Evolutionary conservation across 139 green algal species (phyloP), one percentile per base, ranked within the genome.

Genomic region (Tetradesmus obliquus): DNA sequence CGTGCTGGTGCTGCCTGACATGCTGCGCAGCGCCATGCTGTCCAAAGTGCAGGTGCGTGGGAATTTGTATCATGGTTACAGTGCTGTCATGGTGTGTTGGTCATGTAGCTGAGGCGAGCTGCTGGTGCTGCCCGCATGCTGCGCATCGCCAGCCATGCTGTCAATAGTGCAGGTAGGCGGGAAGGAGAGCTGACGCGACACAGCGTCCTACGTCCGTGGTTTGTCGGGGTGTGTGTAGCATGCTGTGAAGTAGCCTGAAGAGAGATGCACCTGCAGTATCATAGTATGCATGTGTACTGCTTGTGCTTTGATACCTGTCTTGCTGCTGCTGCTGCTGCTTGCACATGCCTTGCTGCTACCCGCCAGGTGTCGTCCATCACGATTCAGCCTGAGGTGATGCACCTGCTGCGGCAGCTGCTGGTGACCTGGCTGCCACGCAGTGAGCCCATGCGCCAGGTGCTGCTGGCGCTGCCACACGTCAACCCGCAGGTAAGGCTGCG

Each of bases 401-500:
- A 86, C 15, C 55, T 93, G 55, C 55, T 93, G 55, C 69, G 91
- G 3, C 71, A 86, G 69, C 60, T 92, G 19, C 53, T 93, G 69
- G 87, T 90, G 22, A 53, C 72, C n/a, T 92, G 90, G 90, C 83
- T 92, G 71, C 90, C 90, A 9, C 85, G 90, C 71, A 90, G 83
- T 51, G 66, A 86, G 45, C 71, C 71, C 5, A 79, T 86, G 17
- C 81, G 83, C 3, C 20, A 62, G 8, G 22, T 93, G 74, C 62
- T 95, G 90, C 69, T 93, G 60, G 32, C 58, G n/a, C 88, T 94
- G 86, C 92, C 93, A 24, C 66, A 88, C 45, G 80, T 93, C 45
- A 92, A 57, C 51, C 66, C 19, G 7, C 88, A 92, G 90, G 87
- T 91, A 22, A 10, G 51, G 81, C 66, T 76, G 66, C 8, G 17